Evolutionary conservation across 176 grass and related monocot species (phyloP).

Genomic region (Leersia perrieri): DNA sequence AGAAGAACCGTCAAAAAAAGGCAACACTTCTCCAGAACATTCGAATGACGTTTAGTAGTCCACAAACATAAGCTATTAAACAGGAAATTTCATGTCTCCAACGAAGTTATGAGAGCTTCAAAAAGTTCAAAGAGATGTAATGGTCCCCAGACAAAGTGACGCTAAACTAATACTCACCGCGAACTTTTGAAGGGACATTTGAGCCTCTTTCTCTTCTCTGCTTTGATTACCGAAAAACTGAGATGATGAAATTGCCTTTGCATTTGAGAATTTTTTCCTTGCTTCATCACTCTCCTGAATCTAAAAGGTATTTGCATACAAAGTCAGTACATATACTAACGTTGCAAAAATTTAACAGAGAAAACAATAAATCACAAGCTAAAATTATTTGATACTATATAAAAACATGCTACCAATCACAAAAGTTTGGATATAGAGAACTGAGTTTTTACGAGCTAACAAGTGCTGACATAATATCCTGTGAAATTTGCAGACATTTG

Average conservation of each 20-base stretch:
- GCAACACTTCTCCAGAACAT: neutral
- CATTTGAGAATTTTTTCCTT: conserved; percentile 84
- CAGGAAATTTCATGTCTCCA: neutral
- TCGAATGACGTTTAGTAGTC: neutral
- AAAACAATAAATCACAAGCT: neutral
- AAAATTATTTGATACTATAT: neutral
- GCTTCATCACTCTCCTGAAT: conserved; percentile 69
- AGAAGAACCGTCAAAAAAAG: neutral
- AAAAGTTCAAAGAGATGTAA: neutral
- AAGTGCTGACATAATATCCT: neutral
- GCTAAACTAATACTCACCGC: conserved; percentile 37
- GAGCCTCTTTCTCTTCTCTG: conserved; percentile 60
- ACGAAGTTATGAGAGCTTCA: neutral
- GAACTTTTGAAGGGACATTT: conserved; percentile 68
- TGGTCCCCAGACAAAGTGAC: neutral
- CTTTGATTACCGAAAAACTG: conserved; percentile 68
- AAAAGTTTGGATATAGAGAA: neutral
- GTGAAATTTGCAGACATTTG: neutral
- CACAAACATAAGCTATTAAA: neutral
- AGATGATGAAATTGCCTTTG: conserved; percentile 76
- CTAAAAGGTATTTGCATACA: conserved; percentile 28
- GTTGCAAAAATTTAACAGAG: neutral
- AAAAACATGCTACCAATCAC: neutral
- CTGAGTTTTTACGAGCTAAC: neutral
- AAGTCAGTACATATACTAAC: neutral